phyloP scores from a whole-genome alignment of 257 asterid species.

The Paraleonurus japonicus region DNA sequence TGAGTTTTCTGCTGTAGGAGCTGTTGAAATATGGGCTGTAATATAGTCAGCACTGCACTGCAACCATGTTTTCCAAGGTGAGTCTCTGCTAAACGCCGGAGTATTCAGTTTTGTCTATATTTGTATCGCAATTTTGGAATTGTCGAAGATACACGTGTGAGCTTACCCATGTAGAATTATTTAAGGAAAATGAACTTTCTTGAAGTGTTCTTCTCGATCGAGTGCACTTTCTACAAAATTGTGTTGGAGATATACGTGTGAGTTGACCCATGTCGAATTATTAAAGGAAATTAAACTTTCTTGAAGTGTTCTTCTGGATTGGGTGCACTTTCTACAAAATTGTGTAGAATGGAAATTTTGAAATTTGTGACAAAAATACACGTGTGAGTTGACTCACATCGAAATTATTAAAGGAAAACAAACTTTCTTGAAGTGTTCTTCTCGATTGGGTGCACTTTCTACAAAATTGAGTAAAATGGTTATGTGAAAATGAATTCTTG shows the following conservation, averaged over 20 bases:
- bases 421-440: neutral
- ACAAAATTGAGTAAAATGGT: neutral
- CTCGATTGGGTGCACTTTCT: neutral
- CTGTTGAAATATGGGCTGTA: slow-evolving; percentile 47
- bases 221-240: neutral
- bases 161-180: neutral
- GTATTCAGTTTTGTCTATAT: neutral
- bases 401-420: neutral
- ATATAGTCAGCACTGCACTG: slow-evolving; percentile 27
- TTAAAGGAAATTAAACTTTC: neutral
- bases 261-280: neutral
- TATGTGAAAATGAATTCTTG: neutral
- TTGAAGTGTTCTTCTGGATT: neutral
- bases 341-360: neutral
- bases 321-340: neutral
- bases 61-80: slow-evolving; percentile 45
- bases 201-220: neutral
- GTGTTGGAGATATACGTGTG: neutral
- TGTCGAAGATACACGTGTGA: neutral
- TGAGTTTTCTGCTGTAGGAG: slow-evolving; percentile 18
- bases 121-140: neutral
- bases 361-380: too few relatives aligned
- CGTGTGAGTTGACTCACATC: too few relatives aligned
- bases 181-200: neutral
- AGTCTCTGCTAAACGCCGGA: slow-evolving; percentile 7